Evolutionary conservation across 2,329 filamentous ascomycete species (phyloP).

Genomic region (Didymella exigua): DNA sequence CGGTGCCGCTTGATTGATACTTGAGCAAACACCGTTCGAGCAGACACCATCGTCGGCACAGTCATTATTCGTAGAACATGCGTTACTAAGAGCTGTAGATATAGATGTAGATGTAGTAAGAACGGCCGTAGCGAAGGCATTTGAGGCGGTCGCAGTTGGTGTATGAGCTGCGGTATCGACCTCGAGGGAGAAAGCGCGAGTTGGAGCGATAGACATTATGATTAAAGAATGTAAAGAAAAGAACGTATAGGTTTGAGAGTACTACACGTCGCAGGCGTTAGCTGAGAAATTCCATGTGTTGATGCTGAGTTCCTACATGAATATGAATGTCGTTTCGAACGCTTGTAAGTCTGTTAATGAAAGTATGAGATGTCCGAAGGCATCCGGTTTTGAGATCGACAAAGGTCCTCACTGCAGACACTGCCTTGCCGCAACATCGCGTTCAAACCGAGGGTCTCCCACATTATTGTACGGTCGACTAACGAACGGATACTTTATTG

Average conservation of each 20-base stretch:
- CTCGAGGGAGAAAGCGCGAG: conserved; percentile 12
- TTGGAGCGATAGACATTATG: conserved; percentile 36
- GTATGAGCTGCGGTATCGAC: conserved; percentile 22
- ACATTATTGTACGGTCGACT: conserved; percentile 32
- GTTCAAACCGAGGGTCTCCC: conserved; percentile 20
- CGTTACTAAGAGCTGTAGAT: conserved; percentile 18
- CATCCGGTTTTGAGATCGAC: conserved; percentile 19
- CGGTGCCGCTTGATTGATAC: conserved; percentile 24
- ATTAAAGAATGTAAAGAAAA: conserved; percentile 24
- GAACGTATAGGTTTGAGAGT: conserved; percentile 2
- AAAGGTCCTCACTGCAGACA: conserved; percentile 23
- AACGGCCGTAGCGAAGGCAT: background rate
- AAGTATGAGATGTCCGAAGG: conserved; percentile 20
- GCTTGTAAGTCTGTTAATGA: conserved; percentile 20
- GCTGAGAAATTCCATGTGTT: background rate
- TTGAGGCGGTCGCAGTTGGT: conserved; percentile 4
- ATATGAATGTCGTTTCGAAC: conserved; percentile 17
- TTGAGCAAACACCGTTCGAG: conserved; percentile 27
- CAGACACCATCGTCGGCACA: conserved; percentile 38
- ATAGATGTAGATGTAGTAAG: background rate
- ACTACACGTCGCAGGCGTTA: background rate
- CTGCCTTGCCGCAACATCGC: conserved; percentile 28
- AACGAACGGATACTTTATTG: conserved; percentile 34
- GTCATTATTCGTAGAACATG: conserved; percentile 30
- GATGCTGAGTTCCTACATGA: conserved; percentile 5